Evolutionary conservation across 1,139 yeast species (phyloP).

Genomic region (Trichomonascaceae sp.): DNA sequence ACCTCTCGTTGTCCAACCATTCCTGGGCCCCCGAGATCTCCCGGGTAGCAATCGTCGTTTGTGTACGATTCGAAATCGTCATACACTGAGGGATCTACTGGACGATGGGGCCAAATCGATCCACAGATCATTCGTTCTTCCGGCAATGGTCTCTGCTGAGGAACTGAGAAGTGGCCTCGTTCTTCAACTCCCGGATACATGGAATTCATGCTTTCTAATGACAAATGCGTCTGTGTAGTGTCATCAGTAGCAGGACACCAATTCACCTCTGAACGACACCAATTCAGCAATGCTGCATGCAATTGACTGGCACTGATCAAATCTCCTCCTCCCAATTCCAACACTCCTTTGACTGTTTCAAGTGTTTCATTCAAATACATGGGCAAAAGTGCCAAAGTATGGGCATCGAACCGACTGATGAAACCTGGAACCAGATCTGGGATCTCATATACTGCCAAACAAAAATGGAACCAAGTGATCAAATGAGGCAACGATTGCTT

Average conservation of each 20-base stretch:
- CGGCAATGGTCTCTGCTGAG: conserved; percentile 20
- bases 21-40: conserved; percentile 14
- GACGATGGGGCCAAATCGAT: conserved; percentile 16
- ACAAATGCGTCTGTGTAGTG: conserved; percentile 8
- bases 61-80: conserved; percentile 16
- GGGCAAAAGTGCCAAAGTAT: conserved; percentile 10
- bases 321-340: neutral
- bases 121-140: conserved; percentile 19
- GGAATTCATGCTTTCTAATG: conserved; percentile 18
- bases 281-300: neutral
- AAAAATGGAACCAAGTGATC: conserved; percentile 24
- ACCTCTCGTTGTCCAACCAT: conserved; percentile 16
- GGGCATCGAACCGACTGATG: neutral
- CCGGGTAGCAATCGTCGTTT: conserved; percentile 21
- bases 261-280: conserved; percentile 5
- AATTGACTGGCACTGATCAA: neutral
- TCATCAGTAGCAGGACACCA: neutral
- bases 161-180: conserved; percentile 14
- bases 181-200: conserved; percentile 17
- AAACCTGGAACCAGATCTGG: conserved; percentile 11
- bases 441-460: conserved; percentile 18
- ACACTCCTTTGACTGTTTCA: neutral
- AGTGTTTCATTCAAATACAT: conserved; percentile 16
- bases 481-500: conserved; percentile 20
- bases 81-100: conserved; percentile 11